phyloP scores from a whole-genome alignment of 768 basidiomycete genomes.

The Dacryopinax primogenitus region DNA sequence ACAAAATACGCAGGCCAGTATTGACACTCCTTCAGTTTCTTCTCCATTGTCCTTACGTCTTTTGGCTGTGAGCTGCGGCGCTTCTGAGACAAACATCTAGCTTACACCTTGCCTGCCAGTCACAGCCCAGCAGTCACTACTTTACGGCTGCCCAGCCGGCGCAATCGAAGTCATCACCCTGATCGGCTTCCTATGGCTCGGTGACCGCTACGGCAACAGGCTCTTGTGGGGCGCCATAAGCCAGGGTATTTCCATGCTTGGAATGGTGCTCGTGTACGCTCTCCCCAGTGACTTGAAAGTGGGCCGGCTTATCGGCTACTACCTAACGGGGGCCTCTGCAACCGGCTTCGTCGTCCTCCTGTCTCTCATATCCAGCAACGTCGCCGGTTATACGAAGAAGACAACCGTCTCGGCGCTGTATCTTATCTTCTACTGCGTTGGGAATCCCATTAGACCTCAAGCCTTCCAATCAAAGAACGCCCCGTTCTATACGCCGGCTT shows the following conservation, averaged over 20 bases:
- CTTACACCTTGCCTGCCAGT: too few relatives aligned
- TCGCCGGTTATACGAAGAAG: slow-evolving; percentile 42
- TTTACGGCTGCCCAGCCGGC: slow-evolving; percentile 3
- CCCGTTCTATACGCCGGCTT: slow-evolving; percentile 30
- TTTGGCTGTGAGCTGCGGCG: not conserved
- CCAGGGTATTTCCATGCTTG: not conserved
- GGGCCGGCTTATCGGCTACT: not conserved
- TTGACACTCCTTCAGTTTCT: not conserved
- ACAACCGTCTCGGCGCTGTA: slow-evolving; percentile 31
- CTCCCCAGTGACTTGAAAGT: not conserved
- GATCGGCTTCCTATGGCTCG: not conserved
- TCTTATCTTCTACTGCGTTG: slow-evolving; percentile 42
- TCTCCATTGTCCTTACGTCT: not conserved
- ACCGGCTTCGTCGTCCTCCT: slow-evolving; percentile 30
- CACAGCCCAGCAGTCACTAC: slow-evolving; percentile 1
- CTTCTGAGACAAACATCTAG: too few relatives aligned
- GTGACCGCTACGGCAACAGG: not conserved
- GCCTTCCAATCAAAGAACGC: slow-evolving; percentile 37
- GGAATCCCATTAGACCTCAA: slow-evolving; percentile 40
- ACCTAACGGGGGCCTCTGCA: not conserved
- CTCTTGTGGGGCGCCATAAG: not conserved
- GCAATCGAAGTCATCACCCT: not conserved
- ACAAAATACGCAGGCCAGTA: not conserved
- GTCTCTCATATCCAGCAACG: slow-evolving; percentile 35
- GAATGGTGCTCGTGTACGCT: not conserved